These are phyloP conservation scores for Podospora didyma DNA, from an alignment of 495 filamentous ascomycete genomes.

Conservation along the genomic window DNA sequence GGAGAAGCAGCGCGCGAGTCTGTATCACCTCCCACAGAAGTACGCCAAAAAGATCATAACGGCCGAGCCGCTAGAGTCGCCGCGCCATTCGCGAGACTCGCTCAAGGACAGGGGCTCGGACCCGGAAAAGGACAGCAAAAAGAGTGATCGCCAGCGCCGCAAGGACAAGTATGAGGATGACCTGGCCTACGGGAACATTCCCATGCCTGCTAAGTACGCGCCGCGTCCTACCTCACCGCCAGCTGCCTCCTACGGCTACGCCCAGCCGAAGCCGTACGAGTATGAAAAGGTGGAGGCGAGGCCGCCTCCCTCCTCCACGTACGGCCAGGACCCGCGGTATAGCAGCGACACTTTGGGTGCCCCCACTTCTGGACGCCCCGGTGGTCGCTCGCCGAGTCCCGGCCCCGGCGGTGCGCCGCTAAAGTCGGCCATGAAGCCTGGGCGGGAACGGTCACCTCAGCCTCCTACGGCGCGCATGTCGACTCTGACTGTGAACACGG, in stretches of 20 bases:
- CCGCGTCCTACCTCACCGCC: constrained; percentile 22
- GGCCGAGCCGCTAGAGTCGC: constrained; percentile 13
- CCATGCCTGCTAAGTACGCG: constrained; percentile 24
- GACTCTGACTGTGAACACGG: constrained; percentile 38
- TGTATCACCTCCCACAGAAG: constrained; percentile 21
- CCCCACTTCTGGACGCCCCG: constrained; percentile 17
- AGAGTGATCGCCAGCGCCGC: constrained; percentile 25
- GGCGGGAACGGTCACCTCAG: constrained; percentile 39
- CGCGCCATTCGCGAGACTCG: constrained; percentile 28
- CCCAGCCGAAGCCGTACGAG: constrained; percentile 44
- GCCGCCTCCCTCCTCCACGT: constrained; percentile 19
- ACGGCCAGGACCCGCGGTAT: constrained; percentile 40
- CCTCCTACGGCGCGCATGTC: constrained; percentile 49
- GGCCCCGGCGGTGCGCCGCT: constrained; percentile 15
- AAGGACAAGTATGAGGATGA: constrained; percentile 41
- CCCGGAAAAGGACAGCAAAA: constrained; percentile 21
- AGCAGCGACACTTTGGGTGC: constrained; percentile 15
- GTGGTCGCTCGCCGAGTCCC: constrained; percentile 24
- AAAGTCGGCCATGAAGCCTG: constrained; percentile 31
- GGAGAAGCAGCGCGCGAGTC: constrained; percentile 6
- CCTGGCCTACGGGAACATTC: constrained; percentile 42
- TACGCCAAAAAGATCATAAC: constrained; percentile 21
- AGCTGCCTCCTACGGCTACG: constrained; percentile 38
- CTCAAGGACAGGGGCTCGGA: constrained; percentile 29
- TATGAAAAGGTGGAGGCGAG: constrained; percentile 44